Evolutionary conservation across 2,329 filamentous ascomycete species (phyloP), one percentile per base, ranked within the genome.

Genomic region (Arthrinium phaeospermum): DNA sequence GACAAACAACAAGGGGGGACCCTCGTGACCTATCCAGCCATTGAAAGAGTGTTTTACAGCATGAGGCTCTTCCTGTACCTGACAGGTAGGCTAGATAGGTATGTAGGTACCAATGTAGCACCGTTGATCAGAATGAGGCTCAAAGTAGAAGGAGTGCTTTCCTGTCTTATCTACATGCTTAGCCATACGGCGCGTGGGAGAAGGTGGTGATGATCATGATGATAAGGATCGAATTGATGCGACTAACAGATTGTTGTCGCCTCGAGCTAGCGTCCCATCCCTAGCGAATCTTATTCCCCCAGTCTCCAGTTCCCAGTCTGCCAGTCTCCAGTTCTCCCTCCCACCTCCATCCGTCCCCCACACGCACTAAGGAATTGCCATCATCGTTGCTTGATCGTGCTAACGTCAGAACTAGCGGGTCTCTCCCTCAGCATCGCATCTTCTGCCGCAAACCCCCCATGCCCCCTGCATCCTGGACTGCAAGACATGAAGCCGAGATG

Each of bases 391-490:
- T 64, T 64, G 57, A 64, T 64, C 57, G 57, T 64, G 34, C 57
- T 64, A 64, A 64, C 57, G 57, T 64, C 57, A 64, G 57, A 57
- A 41, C 57, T n/a, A 64, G 57, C 57, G 57, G 57, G 57, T 64
- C 34, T 22, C 6, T 22, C 3, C 6, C 30, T 64, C 57, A 64
- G 34, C 57, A 64, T 34, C 34, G 34, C 34, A 64, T 41, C 19
- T 64, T 13, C 13, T 64, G 34, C 53, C 14, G 53, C 24, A 3
- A 53, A 8, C 37, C 37, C 37, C 27, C 45, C 14, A 46, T 46
- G 30, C 27, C 53, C 53, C 53, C 53, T 37, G 53, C 53, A 61
- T 37, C 22, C 30, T 37, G 53, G 53, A n/a, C 57, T 41, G 57
- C 10, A 61, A 37, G 34, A 4, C 53, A 34, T 22, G 51, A 34